Evolutionary conservation across 768 basidiomycete genomes (phyloP).

Genomic region (Fibroporia radiculosa): DNA sequence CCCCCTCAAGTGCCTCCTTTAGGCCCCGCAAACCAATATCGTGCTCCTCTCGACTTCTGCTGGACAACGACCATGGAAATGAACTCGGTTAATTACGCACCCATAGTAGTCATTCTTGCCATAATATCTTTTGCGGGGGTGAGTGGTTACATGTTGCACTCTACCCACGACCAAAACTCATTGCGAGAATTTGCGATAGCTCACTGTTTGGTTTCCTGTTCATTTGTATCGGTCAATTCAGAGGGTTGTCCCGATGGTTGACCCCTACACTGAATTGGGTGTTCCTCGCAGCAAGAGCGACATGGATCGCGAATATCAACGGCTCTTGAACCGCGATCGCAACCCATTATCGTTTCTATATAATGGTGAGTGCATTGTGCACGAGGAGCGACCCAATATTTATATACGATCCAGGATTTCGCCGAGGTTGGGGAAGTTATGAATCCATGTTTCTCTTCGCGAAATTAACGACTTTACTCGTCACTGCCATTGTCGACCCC

Average conservation of each 20-base stretch:
- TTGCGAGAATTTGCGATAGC: slow-evolving; percentile 26
- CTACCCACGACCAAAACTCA: background rate
- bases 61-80: slow-evolving; percentile 73
- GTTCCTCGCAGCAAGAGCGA: slow-evolving; percentile 45
- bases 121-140: slow-evolving; percentile 44
- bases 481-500: slow-evolving; percentile 58
- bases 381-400: background rate
- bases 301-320: slow-evolving; percentile 64
- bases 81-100: slow-evolving; percentile 64
- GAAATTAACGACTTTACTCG: slow-evolving; percentile 59
- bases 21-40: slow-evolving; percentile 48
- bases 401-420: slow-evolving; percentile 42
- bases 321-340: slow-evolving; percentile 51
- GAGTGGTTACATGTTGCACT: slow-evolving; percentile 17
- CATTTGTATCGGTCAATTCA: slow-evolving; percentile 49
- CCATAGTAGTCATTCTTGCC: slow-evolving; percentile 51
- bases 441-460: slow-evolving; percentile 59
- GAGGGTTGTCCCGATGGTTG: slow-evolving; percentile 54
- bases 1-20: slow-evolving; percentile 44
- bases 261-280: slow-evolving; percentile 66
- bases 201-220: slow-evolving; percentile 66
- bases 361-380: slow-evolving; percentile 36
- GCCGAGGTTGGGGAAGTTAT: slow-evolving; percentile 62
- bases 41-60: slow-evolving; percentile 64
- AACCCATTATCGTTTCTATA: slow-evolving; percentile 71